phyloP scores from a whole-genome alignment of 306 rosid species.

The Begonia peltatifolia region DNA sequence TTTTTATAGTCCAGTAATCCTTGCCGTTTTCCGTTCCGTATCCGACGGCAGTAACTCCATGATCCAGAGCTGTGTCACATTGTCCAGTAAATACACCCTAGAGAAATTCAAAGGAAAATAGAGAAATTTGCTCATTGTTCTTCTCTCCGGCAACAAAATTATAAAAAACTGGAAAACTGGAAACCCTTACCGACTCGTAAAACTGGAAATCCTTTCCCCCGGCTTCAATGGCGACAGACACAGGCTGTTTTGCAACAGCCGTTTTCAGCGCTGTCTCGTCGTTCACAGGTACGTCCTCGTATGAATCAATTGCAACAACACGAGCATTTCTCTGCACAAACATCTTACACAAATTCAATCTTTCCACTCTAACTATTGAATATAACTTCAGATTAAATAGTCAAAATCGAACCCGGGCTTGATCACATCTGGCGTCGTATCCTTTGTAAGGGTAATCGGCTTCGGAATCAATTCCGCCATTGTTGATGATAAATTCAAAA shows the following conservation, averaged over 20 bases:
- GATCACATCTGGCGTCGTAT: constrained; percentile 43
- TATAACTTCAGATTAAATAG: background rate
- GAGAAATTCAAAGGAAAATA: background rate
- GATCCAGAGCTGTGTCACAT: constrained; percentile 71
- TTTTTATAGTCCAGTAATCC: constrained; percentile 74
- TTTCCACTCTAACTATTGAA: no score
- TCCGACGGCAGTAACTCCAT: constrained; percentile 68
- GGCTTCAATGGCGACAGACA: constrained; percentile 77
- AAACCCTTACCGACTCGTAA: constrained; percentile 19
- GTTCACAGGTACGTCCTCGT: constrained; percentile 49
- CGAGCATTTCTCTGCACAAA: constrained; percentile 57
- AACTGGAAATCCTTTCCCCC: constrained; percentile 71
- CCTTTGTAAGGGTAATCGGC: constrained; percentile 65
- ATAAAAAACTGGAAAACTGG: no score
- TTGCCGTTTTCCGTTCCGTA: constrained; percentile 60
- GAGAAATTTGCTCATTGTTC: background rate
- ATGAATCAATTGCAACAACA: constrained; percentile 54
- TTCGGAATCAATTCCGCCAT: constrained; percentile 76
- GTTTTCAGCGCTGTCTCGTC: constrained; percentile 52
- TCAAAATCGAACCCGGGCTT: constrained; percentile 31
- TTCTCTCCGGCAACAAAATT: no score
- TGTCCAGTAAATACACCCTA: constrained; percentile 69
- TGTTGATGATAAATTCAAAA: constrained; percentile 61
- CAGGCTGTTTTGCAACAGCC: constrained; percentile 70
- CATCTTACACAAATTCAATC: background rate